Base-by-base conservation (phyloP, 108 stramenopile species). In the Cyclotella atomus region DNA sequence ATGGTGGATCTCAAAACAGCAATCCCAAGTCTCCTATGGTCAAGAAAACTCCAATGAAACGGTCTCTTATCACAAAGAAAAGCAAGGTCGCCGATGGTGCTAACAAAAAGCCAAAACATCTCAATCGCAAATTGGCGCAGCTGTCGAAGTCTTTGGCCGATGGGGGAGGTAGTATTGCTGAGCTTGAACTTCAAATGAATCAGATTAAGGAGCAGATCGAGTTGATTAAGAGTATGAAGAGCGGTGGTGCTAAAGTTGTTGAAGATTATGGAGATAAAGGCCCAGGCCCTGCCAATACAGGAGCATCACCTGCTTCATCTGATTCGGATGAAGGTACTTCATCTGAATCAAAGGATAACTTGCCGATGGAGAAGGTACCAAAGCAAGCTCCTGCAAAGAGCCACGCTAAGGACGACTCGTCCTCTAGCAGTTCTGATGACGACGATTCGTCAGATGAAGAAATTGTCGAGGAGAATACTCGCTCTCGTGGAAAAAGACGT, bases 91-190 rank as follows among this genome's bases (percentile, higher is more conserved):
- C n/a, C n/a, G n/a, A n/a, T n/a, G n/a, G 33, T 1, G 84, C 88
- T 57, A 36, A 76, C 30, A 88, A 90, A 57, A 94, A 95, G 73
- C 93, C 93, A 0, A 95, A 95, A 66, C 93, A 95, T 79, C 69
- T 95, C 53, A 87, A 91, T 56, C 73, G 93, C 43, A 95, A 95
- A 61, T 70, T 95, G 54, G 81, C 89, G 34, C 81, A 86, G 27
- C 64, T 82, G 23, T 65, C 81, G 12, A 57, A 65, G 46, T 75
- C 76, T 45, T 36, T 70, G 41, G 47, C 68, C 24, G 76, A 72
- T 14, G 79, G 77, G 54, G 68, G 62, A 35, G 52, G 68, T 21
- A 44, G 62, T 34, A 36, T 85, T 49, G 29, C 59, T 28, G 52
- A 79, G 33, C 36, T 91, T 4, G 73, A 81, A 36, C 53, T 56